These are phyloP conservation scores for Trapa bicornis DNA, from an alignment of 345 rosid genomes.

Conservation along the genomic window DNA sequence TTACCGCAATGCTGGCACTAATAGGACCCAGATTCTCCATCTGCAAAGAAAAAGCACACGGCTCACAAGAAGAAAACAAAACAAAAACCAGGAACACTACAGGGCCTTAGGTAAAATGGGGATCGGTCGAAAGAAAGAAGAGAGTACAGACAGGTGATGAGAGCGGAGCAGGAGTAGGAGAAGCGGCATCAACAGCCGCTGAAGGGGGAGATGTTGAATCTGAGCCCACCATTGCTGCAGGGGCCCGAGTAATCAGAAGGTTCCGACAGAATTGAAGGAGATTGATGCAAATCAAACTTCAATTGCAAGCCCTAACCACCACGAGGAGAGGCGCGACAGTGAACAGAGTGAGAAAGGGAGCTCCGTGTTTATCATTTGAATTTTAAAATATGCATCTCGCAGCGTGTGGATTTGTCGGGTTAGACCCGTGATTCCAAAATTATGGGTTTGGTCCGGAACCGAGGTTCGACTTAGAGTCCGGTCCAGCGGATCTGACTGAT, in stretches of 20 bases:
- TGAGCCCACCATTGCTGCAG: constrained; percentile 35
- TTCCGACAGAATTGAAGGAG: not conserved
- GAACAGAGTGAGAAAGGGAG: not conserved
- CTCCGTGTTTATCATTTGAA: not conserved
- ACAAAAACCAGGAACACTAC: not conserved
- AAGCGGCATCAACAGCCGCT: constrained; percentile 7
- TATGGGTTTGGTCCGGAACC: too few relatives aligned
- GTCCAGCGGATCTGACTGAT: too few relatives aligned
- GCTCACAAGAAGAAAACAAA: not conserved
- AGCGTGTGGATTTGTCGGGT: not conserved
- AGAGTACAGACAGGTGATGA: constrained; percentile 11
- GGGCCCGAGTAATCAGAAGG: not conserved
- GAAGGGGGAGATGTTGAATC: constrained; percentile 41
- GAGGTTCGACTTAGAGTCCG: too few relatives aligned
- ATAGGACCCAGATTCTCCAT: constrained; percentile 51
- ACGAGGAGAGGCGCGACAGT: not conserved
- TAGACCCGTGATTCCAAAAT: too few relatives aligned
- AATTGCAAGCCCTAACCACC: not conserved
- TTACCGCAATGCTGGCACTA: constrained; percentile 57
- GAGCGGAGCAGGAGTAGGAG: constrained; percentile 17
- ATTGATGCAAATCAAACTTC: not conserved
- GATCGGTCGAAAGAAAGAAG: constrained; percentile 1
- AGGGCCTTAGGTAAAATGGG: not conserved
- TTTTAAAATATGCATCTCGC: not conserved
- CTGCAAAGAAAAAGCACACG: constrained; percentile 20